phyloP scores from a whole-genome alignment of 257 asterid genomes.

The Solanum gandarillasii region DNA sequence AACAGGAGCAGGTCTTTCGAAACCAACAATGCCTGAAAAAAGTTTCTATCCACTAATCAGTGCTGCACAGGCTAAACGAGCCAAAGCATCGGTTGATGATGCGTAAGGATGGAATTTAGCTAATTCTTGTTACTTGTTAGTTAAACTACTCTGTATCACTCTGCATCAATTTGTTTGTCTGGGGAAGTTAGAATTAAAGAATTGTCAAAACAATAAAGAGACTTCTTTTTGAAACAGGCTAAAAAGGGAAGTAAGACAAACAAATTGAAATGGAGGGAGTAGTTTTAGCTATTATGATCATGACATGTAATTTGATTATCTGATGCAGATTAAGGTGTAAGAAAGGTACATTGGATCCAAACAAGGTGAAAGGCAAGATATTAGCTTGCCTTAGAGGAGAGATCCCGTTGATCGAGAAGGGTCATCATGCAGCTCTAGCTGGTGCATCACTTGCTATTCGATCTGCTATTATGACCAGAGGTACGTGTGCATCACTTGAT shows the following conservation, averaged over 20 bases:
- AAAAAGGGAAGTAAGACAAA: background rate
- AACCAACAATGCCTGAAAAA: slow-evolving; percentile 11
- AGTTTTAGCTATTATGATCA: background rate
- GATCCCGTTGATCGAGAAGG: slow-evolving; percentile 21
- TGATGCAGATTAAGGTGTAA: slow-evolving; percentile 35
- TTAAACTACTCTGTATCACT: background rate
- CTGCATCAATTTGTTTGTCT: background rate
- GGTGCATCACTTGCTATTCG: slow-evolving; percentile 74
- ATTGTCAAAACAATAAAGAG: background rate
- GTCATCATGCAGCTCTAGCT: slow-evolving; percentile 23
- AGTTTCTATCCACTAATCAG: slow-evolving; percentile 26
- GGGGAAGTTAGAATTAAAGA: background rate
- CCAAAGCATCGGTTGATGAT: slow-evolving; percentile 9
- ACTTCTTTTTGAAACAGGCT: background rate
- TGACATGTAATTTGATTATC: background rate
- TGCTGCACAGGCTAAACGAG: slow-evolving; percentile 20
- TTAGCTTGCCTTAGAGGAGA: slow-evolving; percentile 46
- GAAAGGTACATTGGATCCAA: slow-evolving; percentile 21
- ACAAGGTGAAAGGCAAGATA: slow-evolving; percentile 45
- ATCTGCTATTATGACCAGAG: slow-evolving; percentile 57
- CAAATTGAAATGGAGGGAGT: background rate
- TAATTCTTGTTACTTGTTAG: background rate
- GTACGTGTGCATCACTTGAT: background rate
- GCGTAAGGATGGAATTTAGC: slow-evolving; percentile 26
- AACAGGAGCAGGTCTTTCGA: slow-evolving; percentile 32